Conservation (phyloP, 352 stramenopile genomes). For the Halophytophthora batemanensis region DNA sequence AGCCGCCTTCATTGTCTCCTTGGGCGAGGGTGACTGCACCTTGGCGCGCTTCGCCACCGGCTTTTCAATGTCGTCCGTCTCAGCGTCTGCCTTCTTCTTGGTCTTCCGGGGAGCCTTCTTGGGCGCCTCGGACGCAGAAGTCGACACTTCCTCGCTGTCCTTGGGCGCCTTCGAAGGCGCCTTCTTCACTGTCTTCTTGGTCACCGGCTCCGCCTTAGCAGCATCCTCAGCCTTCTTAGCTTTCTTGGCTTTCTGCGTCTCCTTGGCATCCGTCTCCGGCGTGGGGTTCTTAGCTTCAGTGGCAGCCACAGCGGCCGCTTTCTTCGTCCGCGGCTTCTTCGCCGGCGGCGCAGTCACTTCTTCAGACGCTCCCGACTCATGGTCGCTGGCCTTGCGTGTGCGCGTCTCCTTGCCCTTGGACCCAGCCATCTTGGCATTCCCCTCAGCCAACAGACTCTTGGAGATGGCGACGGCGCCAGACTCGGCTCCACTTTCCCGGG, state of each 20-base stretch:
- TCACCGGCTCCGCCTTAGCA: conserved; percentile 4
- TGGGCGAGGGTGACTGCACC: conserved; percentile 7
- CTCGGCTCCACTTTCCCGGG: conserved; percentile 19
- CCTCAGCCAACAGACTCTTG: conserved; percentile 13
- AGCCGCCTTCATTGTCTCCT: conserved; percentile 1
- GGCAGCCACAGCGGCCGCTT: conserved; percentile 11
- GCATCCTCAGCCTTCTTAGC: conserved; percentile 20
- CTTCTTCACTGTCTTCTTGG: conserved; percentile 19
- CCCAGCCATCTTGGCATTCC: not conserved
- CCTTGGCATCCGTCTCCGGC: not conserved
- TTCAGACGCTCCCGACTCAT: conserved; percentile 7
- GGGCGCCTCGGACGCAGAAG: conserved; percentile 7
- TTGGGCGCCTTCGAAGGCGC: conserved; percentile 11
- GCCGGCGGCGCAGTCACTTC: conserved; percentile 6
- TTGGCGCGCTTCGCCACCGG: conserved; percentile 40
- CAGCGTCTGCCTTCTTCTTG: conserved; percentile 39
- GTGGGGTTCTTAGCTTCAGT: not conserved
- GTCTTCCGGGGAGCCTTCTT: conserved; percentile 13
- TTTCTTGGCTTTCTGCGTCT: conserved; percentile 2
- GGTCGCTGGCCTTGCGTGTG: conserved; percentile 17
- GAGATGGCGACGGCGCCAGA: conserved; percentile 22
- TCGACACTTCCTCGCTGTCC: conserved; percentile 13
- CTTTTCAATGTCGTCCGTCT: conserved; percentile 20
- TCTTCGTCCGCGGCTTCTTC: conserved; percentile 29
- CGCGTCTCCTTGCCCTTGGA: conserved; percentile 18